Evolutionary conservation across 768 basidiomycete species (phyloP).

Genomic region (Tylopilus vinaceipallidus): DNA sequence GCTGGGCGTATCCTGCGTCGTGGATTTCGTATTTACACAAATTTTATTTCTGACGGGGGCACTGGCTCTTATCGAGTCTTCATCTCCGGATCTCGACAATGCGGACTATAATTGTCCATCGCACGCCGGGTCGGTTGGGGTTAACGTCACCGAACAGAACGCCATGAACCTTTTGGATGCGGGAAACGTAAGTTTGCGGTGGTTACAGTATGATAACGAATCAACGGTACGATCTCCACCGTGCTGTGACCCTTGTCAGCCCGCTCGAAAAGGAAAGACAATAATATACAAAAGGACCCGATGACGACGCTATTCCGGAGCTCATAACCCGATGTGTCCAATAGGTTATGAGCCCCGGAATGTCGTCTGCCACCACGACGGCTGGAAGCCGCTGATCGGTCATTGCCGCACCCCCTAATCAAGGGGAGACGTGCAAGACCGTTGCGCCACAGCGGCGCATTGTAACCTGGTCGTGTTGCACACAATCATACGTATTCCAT

Average conservation of each 20-base stretch:
- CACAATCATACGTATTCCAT: too few species aligned
- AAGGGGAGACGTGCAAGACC: slow-evolving; percentile 4
- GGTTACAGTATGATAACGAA: background rate
- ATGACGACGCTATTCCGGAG: slow-evolving; percentile 16
- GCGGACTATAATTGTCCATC: slow-evolving; percentile 7
- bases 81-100: slow-evolving; percentile 24
- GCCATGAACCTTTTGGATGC: background rate
- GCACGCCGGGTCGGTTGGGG: slow-evolving; percentile 9
- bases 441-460: slow-evolving; percentile 8
- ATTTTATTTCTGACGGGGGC: slow-evolving; percentile 10
- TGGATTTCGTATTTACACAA: slow-evolving; percentile 10
- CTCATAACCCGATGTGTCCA: slow-evolving; percentile 6
- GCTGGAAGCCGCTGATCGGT: slow-evolving; percentile 9
- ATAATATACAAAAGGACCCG: slow-evolving; percentile 7
- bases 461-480: background rate
- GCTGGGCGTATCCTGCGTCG: background rate
- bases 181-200: slow-evolving; percentile 16
- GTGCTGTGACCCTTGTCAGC: too few species aligned
- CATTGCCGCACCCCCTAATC: background rate
- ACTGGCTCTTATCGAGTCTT: slow-evolving; percentile 7
- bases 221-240: background rate
- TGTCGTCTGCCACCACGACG: slow-evolving; percentile 12
- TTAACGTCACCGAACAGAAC: slow-evolving; percentile 12
- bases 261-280: background rate
- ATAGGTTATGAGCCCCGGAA: slow-evolving; percentile 30